phyloP scores from a whole-genome alignment of 352 stramenopile species.

The Pilasporangium apinafurcum region DNA sequence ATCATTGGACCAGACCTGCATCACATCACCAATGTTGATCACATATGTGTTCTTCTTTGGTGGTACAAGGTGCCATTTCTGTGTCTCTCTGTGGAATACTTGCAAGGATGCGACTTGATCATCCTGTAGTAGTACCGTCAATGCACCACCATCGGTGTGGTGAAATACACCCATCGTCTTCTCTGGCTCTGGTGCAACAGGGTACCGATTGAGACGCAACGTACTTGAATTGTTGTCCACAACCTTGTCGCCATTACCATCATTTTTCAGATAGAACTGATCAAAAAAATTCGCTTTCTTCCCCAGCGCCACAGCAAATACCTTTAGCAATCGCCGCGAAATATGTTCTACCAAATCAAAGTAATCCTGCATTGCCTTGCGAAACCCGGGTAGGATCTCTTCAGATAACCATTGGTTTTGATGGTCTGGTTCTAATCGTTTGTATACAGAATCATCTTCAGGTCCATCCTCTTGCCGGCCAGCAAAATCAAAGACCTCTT shows the following conservation, averaged over 20 bases:
- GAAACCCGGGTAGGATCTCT: constrained; percentile 29
- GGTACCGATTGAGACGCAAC: constrained; percentile 87
- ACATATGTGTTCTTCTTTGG: constrained; percentile 26
- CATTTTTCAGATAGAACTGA: constrained; percentile 16
- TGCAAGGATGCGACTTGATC: constrained; percentile 28
- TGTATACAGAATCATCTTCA: too few species aligned
- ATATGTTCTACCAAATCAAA: constrained; percentile 22
- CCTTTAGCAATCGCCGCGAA: constrained; percentile 15
- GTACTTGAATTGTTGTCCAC: neutral
- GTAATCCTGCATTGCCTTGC: constrained; percentile 13
- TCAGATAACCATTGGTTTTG: constrained; percentile 33
- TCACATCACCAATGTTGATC: constrained; percentile 41
- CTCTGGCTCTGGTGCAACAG: constrained; percentile 16
- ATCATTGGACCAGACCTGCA: constrained; percentile 36
- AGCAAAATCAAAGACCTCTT: constrained; percentile 3
- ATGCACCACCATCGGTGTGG: constrained; percentile 30
- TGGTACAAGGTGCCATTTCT: constrained; percentile 27
- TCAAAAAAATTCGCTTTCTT: constrained; percentile 18
- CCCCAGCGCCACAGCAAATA: constrained; percentile 21
- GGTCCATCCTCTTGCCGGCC: too few species aligned
- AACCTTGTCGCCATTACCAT: neutral
- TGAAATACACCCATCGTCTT: constrained; percentile 22
- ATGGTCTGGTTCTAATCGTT: too few species aligned
- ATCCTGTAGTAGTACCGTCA: constrained; percentile 37
- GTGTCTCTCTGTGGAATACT: constrained; percentile 18